Evolutionary conservation across 208 protist genomes (phyloP).

Genomic region (Trypanosoma scelopori): DNA sequence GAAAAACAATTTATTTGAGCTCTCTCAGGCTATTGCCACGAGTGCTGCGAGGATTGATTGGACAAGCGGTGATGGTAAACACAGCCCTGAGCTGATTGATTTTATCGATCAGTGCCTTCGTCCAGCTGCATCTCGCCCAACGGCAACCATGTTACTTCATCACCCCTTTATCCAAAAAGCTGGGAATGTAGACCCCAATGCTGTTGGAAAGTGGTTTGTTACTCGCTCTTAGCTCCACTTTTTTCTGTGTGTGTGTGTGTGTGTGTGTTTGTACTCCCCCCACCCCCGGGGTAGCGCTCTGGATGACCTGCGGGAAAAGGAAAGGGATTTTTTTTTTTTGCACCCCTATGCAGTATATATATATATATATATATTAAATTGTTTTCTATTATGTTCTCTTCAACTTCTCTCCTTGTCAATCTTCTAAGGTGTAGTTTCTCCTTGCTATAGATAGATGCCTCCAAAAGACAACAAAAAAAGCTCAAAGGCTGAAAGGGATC

Average conservation of each 20-base stretch:
- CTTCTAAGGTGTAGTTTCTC: background rate
- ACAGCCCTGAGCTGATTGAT: slow-evolving; percentile 67
- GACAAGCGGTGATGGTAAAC: slow-evolving; percentile 37
- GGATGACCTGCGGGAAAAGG: no score
- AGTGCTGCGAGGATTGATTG: slow-evolving; percentile 69
- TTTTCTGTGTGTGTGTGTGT: slow-evolving; percentile 4
- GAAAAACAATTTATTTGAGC: slow-evolving; percentile 78
- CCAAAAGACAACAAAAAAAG: slow-evolving; percentile 32
- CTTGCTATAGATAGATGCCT: slow-evolving; percentile 21
- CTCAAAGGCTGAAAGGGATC: slow-evolving; percentile 28
- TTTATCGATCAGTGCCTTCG: slow-evolving; percentile 81
- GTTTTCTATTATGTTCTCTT: slow-evolving; percentile 2
- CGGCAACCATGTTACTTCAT: slow-evolving; percentile 64
- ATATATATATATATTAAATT: background rate
- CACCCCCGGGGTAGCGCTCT: no score
- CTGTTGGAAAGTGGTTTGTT: slow-evolving; percentile 77
- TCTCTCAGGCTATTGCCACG: slow-evolving; percentile 77
- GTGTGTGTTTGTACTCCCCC: background rate
- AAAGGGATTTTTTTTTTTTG: background rate
- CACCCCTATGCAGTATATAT: background rate
- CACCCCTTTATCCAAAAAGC: slow-evolving; percentile 82
- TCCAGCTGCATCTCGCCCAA: slow-evolving; percentile 49
- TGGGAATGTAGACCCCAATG: slow-evolving; percentile 43
- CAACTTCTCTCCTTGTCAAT: background rate
- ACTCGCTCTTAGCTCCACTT: slow-evolving; percentile 16